Conservation (phyloP, 805 yeast species). For the Pichia kluyveri region DNA sequence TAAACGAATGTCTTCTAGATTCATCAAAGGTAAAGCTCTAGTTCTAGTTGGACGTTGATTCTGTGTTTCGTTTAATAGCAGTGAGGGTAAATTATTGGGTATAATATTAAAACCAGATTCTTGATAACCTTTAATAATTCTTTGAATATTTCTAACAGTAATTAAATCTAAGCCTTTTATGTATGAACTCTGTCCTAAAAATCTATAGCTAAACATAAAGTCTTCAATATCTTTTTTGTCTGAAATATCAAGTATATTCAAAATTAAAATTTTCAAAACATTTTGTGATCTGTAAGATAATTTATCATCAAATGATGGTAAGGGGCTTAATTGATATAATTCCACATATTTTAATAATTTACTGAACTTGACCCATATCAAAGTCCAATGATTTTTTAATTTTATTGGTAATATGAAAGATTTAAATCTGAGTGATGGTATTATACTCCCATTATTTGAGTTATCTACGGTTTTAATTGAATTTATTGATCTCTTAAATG, state of each 20-base stretch:
- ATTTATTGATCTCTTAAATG: neutral
- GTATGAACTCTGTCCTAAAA: neutral
- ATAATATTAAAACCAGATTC: conserved; percentile 15
- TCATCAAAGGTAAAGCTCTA: conserved; percentile 3
- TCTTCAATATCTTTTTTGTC: neutral
- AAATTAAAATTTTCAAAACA: conserved; percentile 10
- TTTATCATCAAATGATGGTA: conserved; percentile 6
- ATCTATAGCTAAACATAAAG: neutral
- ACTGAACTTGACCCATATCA: conserved; percentile 20
- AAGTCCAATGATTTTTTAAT: conserved; percentile 16
- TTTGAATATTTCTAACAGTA: conserved; percentile 10
- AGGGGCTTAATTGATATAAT: conserved; percentile 18
- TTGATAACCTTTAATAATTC: conserved; percentile 16
- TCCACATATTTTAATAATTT: conserved; percentile 10
- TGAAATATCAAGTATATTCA: conserved; percentile 11
- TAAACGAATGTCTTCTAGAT: neutral
- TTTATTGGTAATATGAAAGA: conserved; percentile 17
- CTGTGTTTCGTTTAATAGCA: neutral
- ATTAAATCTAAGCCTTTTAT: conserved; percentile 3
- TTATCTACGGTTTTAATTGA: neutral
- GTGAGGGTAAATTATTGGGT: neutral
- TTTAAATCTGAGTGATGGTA: conserved; percentile 8
- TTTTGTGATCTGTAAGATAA: conserved; percentile 11
- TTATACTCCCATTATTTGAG: no score
- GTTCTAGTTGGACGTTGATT: neutral